Base-by-base conservation (phyloP, 2,329 filamentous ascomycete genomes). In the Nothopassalora personata region DNA sequence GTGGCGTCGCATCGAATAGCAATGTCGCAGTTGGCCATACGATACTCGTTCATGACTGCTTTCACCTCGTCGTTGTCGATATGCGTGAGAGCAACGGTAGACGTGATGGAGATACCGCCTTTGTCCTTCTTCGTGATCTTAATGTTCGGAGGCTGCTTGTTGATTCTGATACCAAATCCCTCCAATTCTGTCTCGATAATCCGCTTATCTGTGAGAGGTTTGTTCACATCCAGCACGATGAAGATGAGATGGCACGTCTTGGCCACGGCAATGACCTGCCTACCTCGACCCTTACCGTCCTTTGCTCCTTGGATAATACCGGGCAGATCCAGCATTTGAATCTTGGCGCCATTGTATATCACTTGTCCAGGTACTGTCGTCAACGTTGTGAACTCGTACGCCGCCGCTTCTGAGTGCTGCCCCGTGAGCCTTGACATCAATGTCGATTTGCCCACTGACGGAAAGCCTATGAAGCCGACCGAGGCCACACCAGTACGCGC, bases 51-150 rank as follows among this genome's bases (percentile, higher is more conserved):
- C 90, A 99, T 93, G 67, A 99, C 94, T 55, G 94, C 94, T 79
- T 90, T 95, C 81, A 99, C 96, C 80, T 99, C 94, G 71, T 96
- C 94, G 67, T 91, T 83, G 74, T 94, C 90, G 71, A 99, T 96
- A 76, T 99, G 91, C 27, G 88, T 88, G 67, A 99, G 80, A 5
- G 92, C 91, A 48, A 94, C 88, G 2, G 94, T 99, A 76, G 86
- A 94, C n/a, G 92, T 96, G 72, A 99, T 94, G 71, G 90, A 92
- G 72, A 99, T 86, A 36, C 94, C 94, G 67, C 94, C 94, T 79
- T 97, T 97, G 77, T 99, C 94, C 81, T 99, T 99, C 82, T 99
- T 99, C 79, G 88, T 95, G 81, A 97, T 96, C n/a, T 94, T 90
- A 71, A 99, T 99, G 74, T 99, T 99, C 45, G 94, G 94, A 28